These are phyloP conservation scores for Backusella westeae DNA, from an alignment of 192 early-diverging fungal species.

Conservation along the genomic window DNA sequence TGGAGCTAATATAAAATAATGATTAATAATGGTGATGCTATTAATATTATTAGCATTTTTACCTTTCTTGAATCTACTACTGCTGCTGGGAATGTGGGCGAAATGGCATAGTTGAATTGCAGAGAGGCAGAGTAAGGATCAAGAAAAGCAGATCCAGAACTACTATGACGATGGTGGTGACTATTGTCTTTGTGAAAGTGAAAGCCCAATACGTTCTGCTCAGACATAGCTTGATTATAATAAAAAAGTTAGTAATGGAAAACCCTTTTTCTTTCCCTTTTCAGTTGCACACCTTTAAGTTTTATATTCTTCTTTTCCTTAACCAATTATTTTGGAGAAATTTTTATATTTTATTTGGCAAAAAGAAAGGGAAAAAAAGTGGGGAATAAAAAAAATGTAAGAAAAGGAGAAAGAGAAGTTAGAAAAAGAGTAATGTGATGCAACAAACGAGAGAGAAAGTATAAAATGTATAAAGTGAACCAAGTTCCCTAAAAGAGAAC, in stretches of 20 bases:
- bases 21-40: neutral
- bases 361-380: neutral
- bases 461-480: slow-evolving; percentile 2
- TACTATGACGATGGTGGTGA: neutral
- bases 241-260: neutral
- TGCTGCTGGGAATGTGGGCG: neutral
- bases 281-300: neutral
- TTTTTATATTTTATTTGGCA: neutral
- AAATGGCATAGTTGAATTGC: neutral
- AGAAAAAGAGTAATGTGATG: slow-evolving; percentile 16
- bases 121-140: neutral
- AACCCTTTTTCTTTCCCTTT: neutral
- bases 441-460: neutral
- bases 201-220: slow-evolving; percentile 3
- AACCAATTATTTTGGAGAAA: neutral
- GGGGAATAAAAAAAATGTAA: neutral
- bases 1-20: neutral
- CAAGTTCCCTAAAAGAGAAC: neutral
- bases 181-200: slow-evolving; percentile 1
- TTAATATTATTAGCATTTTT: neutral
- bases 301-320: neutral
- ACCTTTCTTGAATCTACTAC: slow-evolving; percentile 7
- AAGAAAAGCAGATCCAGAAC: neutral
- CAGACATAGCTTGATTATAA: slow-evolving; percentile 5
- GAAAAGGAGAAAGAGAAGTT: neutral